phyloP scores from a whole-genome alignment of 2,329 filamentous ascomycete genomes.

The Alternaria angustiovoidea region DNA sequence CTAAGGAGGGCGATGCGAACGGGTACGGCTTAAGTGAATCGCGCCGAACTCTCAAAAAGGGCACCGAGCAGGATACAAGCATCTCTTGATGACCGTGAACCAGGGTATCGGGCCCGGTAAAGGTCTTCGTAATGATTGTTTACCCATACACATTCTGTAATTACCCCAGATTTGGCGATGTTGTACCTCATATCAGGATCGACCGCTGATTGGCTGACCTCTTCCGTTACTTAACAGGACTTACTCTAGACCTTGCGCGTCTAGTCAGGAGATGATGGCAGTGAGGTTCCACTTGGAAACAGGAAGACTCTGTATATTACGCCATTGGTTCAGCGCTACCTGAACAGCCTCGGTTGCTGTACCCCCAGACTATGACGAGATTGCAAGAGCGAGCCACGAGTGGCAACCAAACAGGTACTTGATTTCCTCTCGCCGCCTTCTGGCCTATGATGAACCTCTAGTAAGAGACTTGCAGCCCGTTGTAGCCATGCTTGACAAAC shows the following conservation, averaged over 20 bases:
- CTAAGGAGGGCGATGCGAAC: too few species aligned
- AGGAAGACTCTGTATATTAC: not conserved
- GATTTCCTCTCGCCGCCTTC: not conserved
- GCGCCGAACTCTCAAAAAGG: too few species aligned
- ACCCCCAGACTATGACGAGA: not conserved
- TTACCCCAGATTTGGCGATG: conserved; percentile 21
- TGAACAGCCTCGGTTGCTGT: not conserved
- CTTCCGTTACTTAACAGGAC: not conserved
- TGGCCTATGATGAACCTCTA: not conserved
- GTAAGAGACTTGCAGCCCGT: not conserved
- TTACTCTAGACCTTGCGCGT: not conserved
- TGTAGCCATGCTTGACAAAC: not conserved
- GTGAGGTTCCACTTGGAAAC: not conserved
- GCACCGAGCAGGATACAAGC: not conserved
- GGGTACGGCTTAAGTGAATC: too few species aligned
- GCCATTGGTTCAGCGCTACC: too few species aligned
- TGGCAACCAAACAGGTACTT: not conserved
- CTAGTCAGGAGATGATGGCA: not conserved
- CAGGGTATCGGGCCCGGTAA: not conserved
- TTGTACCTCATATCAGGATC: conserved; percentile 19
- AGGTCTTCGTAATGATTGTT: not conserved
- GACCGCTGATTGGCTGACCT: conserved; percentile 17
- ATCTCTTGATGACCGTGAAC: not conserved
- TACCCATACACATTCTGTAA: conserved; percentile 11
- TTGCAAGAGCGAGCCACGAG: not conserved